Conservation (phyloP, 164 flowering plant genomes). For the Stephania japonica region DNA sequence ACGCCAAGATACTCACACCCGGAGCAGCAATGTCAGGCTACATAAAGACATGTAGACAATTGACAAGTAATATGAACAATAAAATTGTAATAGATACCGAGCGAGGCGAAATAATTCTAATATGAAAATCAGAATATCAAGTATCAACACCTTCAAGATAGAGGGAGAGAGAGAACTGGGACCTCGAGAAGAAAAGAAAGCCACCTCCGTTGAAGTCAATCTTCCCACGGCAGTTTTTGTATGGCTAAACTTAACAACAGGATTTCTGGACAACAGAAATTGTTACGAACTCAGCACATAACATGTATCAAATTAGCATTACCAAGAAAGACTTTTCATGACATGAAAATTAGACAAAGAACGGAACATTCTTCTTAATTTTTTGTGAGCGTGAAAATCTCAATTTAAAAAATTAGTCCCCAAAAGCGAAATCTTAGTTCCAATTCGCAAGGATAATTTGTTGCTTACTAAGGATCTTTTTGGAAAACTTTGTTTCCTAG, state of each 20-base stretch:
- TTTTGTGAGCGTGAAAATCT: background rate
- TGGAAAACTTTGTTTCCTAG: background rate
- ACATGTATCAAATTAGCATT: background rate
- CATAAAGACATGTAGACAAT: constrained; percentile 30
- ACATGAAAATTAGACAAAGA: background rate
- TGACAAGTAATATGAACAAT: constrained; percentile 19
- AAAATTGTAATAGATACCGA: background rate
- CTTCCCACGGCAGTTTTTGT: background rate
- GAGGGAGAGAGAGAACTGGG: constrained; percentile 35
- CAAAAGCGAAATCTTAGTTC: too few relatives aligned
- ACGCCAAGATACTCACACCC: constrained; percentile 54
- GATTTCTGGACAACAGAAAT: background rate
- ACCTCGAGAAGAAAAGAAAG: constrained; percentile 40
- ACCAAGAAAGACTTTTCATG: background rate
- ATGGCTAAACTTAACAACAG: background rate
- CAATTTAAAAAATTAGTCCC: too few relatives aligned
- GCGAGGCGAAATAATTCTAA: background rate
- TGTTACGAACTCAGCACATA: background rate
- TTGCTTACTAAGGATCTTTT: background rate
- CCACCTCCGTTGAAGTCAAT: constrained; percentile 17
- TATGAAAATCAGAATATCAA: background rate
- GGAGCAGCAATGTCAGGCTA: constrained; percentile 53
- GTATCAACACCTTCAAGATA: constrained; percentile 29
- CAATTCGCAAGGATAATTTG: background rate
- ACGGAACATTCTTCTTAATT: background rate